phyloP scores from a whole-genome alignment of 1,284 basidiomycete species.

The Apiotrichum akiyoshidainum region DNA sequence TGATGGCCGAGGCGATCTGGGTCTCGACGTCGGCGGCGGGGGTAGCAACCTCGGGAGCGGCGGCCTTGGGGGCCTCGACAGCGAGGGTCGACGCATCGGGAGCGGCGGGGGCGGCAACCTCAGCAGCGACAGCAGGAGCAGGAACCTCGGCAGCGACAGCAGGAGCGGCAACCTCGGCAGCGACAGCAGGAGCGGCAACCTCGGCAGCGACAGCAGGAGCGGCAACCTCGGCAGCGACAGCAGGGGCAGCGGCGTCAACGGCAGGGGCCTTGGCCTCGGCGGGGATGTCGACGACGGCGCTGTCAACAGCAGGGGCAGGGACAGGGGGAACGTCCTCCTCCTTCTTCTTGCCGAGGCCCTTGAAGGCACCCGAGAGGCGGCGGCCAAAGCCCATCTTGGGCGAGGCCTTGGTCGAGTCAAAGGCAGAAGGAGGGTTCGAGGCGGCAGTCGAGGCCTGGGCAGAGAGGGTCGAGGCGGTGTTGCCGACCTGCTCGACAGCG shows the following conservation, averaged over 20 bases:
- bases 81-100: too few relatives aligned
- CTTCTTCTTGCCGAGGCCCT: constrained; percentile 6
- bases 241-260: neutral
- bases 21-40: constrained; percentile 7
- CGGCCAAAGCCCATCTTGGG: constrained; percentile 5
- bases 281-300: neutral
- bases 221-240: neutral
- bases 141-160: neutral
- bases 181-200: neutral
- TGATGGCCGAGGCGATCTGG: constrained; percentile 1
- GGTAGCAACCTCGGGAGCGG: neutral
- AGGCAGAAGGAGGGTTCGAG: constrained; percentile 6
- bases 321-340: neutral
- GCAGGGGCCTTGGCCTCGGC: neutral
- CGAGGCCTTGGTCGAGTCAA: neutral
- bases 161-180: neutral
- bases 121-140: neutral
- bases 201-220: neutral
- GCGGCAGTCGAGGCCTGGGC: constrained; percentile 11
- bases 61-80: neutral
- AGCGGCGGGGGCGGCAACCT: neutral
- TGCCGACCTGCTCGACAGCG: neutral
- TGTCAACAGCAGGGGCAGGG: neutral
- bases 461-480: constrained; percentile 8
- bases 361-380: constrained; percentile 6